Evolutionary conservation across 495 filamentous ascomycete genomes (phyloP), one percentile per base, ranked within the genome.

Genomic region (Stereocaulon alpinum): DNA sequence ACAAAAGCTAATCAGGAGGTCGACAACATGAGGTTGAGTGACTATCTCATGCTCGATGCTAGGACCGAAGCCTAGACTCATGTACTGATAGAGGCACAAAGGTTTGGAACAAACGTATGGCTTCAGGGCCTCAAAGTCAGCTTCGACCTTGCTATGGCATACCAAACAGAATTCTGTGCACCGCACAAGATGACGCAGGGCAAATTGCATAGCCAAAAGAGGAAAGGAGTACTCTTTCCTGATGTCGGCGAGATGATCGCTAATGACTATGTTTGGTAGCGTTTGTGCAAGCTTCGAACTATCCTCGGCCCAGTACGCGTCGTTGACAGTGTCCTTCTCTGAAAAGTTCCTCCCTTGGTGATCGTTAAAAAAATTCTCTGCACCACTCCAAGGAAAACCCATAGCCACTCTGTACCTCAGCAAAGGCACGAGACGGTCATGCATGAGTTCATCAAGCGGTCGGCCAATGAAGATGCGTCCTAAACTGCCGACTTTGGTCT

Each of bases 1-100:
- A 63, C 87, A 89, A 64, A 97, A 86, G 67, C 84, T 89, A 22
- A 95, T 73, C 0, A 97, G 76, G 5, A 97, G 72, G 66, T 97
- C 92, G 18, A 95, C 87, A 1, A 95, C 91, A 42, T 84, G 79
- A 10, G 91, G 89, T 62, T 93, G 86, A 17, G 82, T 79, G 32
- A 85, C 61, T 34, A 97, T 87, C 66, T 95, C 90, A 66, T 89
- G 80, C 67, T 96, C 91, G 57, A 95, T 80, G 65, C 82, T 88
- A 2, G 89, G 85, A 0, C 91, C 91, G 68, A 95, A 84, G 0
- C 89, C 90, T 29, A 93, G 76, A n/a, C 79, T 78, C 82, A 96
- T 87, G 73, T 94, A 96, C 66, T 97, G 92, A 63, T 89, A 93
- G 2, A 95, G 73, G 66, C 92, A 97, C 9, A 97, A 76, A 4